phyloP scores from a whole-genome alignment of 495 filamentous ascomycete genomes.

The Aspergillus leporis region DNA sequence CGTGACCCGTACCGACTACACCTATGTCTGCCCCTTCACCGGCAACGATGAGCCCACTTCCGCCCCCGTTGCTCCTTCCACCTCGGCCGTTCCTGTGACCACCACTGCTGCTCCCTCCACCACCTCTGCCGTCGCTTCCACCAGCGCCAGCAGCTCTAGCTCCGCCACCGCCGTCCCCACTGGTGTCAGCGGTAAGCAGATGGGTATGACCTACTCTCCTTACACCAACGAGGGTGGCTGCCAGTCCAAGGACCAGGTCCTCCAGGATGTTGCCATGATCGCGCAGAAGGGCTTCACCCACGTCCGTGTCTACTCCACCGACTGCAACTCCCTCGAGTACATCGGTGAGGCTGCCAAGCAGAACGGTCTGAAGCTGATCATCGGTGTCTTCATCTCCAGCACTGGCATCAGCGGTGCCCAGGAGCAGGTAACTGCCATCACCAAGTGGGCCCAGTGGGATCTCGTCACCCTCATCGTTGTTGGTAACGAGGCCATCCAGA shows the following conservation, averaged over 20 bases:
- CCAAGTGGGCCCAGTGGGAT: conserved; percentile 72
- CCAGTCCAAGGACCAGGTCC: conserved; percentile 64
- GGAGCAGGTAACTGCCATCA: conserved; percentile 71
- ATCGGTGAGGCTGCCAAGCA: conserved; percentile 64
- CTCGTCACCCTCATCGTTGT: conserved; percentile 77
- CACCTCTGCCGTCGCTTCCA: conserved; percentile 23
- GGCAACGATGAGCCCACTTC: conserved; percentile 31
- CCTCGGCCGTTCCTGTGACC: conserved; percentile 8
- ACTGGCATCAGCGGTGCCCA: conserved; percentile 59
- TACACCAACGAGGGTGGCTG: conserved; percentile 65
- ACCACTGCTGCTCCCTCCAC: conserved; percentile 24
- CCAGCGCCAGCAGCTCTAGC: conserved; percentile 20
- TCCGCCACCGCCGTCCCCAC: conserved; percentile 18
- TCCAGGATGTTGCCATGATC: conserved; percentile 67
- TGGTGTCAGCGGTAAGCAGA: conserved; percentile 52
- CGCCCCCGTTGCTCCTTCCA: conserved; percentile 13
- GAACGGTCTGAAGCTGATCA: conserved; percentile 72
- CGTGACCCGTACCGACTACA: conserved; percentile 65
- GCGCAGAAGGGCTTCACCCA: conserved; percentile 71
- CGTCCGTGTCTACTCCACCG: conserved; percentile 88
- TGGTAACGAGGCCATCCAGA: conserved; percentile 87
- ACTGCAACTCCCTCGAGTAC: conserved; percentile 77
- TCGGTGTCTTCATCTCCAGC: conserved; percentile 79
- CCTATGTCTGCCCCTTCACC: conserved; percentile 72
- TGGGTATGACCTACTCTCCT: conserved; percentile 92